Conservation (phyloP, 2,329 filamentous ascomycete genomes). For the Fusarium pseudonygamai region DNA sequence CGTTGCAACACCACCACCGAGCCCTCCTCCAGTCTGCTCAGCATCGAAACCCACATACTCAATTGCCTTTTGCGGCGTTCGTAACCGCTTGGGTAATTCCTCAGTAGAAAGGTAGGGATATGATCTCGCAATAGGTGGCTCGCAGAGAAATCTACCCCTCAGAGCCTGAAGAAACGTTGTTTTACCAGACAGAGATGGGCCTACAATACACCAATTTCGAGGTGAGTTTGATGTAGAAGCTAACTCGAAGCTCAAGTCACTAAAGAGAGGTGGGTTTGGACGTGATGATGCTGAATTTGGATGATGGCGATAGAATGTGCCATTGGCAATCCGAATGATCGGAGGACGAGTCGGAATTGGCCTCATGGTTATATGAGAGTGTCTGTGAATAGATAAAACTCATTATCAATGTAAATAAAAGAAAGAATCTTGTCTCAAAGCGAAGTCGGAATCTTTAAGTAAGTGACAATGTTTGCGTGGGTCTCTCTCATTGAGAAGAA, state of each 20-base stretch:
- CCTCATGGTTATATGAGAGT: slow-evolving; percentile 48
- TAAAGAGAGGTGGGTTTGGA: slow-evolving; percentile 78
- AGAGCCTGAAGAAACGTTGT: slow-evolving; percentile 85
- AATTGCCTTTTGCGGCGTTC: slow-evolving; percentile 73
- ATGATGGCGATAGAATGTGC: slow-evolving; percentile 83
- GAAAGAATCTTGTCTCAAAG: background rate
- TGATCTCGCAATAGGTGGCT: slow-evolving; percentile 78
- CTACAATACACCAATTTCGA: slow-evolving; percentile 86
- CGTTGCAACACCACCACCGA: slow-evolving; percentile 65
- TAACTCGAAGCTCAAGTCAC: slow-evolving; percentile 74
- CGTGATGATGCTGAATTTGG: slow-evolving; percentile 62
- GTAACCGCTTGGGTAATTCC: slow-evolving; percentile 64
- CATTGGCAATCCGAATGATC: slow-evolving; percentile 78
- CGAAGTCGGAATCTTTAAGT: slow-evolving; percentile 34
- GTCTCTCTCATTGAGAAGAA: slow-evolving; percentile 6
- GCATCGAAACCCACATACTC: slow-evolving; percentile 91
- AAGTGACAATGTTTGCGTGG: slow-evolving; percentile 30
- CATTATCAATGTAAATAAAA: slow-evolving; percentile 16
- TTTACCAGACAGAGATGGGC: slow-evolving; percentile 79
- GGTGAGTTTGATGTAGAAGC: slow-evolving; percentile 61
- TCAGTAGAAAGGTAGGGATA: slow-evolving; percentile 80
- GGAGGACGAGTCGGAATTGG: slow-evolving; percentile 56
- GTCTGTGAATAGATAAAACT: background rate
- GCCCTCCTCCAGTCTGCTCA: slow-evolving; percentile 65
- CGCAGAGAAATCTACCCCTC: slow-evolving; percentile 76